Base-by-base conservation (phyloP, 2,329 filamentous ascomycete species). In the Fusarium phyllophilum region DNA sequence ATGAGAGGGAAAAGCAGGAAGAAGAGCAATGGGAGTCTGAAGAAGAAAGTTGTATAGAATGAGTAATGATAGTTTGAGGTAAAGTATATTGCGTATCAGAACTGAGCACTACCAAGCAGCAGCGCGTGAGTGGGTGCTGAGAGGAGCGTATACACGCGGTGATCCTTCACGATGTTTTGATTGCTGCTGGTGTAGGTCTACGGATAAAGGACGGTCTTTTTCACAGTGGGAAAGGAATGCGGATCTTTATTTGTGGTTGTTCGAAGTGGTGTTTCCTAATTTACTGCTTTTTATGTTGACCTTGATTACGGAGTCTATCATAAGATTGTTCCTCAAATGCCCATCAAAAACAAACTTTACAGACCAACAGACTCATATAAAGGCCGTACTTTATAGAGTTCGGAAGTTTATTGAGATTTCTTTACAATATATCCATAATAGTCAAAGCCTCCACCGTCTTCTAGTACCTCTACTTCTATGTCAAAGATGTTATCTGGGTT, bases 401-500 rank as follows among this genome's bases (percentile, higher is more conserved):
- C 6, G 2, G 4, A n/a, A 33, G 3, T 38, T 31, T 33, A 38
- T 51, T 38, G 26, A 34, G 34, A 36, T 24, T 66, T 66, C 11
- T 15, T 46, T 8, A 48, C n/a, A 2, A 48, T 13, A 29, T 46
- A 46, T 10, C 26, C 26, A n/a, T 55, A 55, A 9, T 62, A 62
- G 24, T 39, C 45, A 5, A 52, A 39, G 6, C 29, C 60, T 26
- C 33, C 62, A 13, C 45, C 33, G 0, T 26, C 57, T 29, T 22
- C 57, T 6, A 62, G 34, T 10, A 42, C 33, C 14, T 51, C 45
- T 11, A 62, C 22, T 20, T 62, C 44, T 14, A 62, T 65, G 8
- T 62, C 38, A 24, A 46, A 64, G 9, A 62, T 64, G 5, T 44
- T 44, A 31, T 62, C 45, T 20, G 38, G 62, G 5, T 45, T 62